Evolutionary conservation across 2,329 filamentous ascomycete genomes (phyloP).

Genomic region (Nigrospora osmanthi): DNA sequence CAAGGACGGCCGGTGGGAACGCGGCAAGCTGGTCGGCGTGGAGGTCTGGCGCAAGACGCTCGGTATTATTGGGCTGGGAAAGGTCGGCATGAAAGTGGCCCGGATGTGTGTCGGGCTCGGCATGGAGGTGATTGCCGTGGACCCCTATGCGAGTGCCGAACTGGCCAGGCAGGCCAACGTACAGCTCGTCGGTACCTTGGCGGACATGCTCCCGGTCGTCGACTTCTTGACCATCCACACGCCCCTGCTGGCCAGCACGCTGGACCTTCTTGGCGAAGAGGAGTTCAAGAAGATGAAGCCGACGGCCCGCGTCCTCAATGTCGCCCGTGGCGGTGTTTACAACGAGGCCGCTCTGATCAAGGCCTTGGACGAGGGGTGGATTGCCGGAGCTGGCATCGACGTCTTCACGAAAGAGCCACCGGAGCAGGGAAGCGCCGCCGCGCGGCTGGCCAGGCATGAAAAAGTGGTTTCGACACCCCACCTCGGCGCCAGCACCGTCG

Average conservation of each 20-base stretch:
- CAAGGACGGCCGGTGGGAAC: conserved; percentile 68
- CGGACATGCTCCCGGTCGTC: conserved; percentile 54
- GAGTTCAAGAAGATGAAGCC: conserved; percentile 67
- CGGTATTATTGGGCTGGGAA: conserved; percentile 72
- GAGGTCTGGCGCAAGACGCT: conserved; percentile 73
- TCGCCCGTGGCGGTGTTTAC: conserved; percentile 72
- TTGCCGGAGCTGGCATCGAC: conserved; percentile 71
- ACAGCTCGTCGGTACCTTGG: conserved; percentile 47
- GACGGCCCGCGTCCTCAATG: conserved; percentile 68
- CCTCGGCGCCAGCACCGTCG: conserved; percentile 69
- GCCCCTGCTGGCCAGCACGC: conserved; percentile 68
- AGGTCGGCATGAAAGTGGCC: conserved; percentile 74
- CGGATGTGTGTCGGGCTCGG: conserved; percentile 70
- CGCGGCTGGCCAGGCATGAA: conserved; percentile 57
- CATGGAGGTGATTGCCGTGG: conserved; percentile 67
- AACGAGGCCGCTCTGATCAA: conserved; percentile 66
- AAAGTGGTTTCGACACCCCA: conserved; percentile 74
- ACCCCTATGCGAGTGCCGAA: conserved; percentile 71
- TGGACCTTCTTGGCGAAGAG: conserved; percentile 60
- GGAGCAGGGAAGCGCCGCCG: conserved; percentile 47
- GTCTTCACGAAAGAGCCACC: conserved; percentile 74
- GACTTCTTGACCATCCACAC: conserved; percentile 81
- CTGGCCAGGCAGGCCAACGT: conserved; percentile 63
- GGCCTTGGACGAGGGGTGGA: conserved; percentile 61
- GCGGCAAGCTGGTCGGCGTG: conserved; percentile 65